Evolutionary conservation across 2,329 filamentous ascomycete genomes (phyloP), one percentile per base, ranked within the genome.

Genomic region (Fusarium sp.): DNA sequence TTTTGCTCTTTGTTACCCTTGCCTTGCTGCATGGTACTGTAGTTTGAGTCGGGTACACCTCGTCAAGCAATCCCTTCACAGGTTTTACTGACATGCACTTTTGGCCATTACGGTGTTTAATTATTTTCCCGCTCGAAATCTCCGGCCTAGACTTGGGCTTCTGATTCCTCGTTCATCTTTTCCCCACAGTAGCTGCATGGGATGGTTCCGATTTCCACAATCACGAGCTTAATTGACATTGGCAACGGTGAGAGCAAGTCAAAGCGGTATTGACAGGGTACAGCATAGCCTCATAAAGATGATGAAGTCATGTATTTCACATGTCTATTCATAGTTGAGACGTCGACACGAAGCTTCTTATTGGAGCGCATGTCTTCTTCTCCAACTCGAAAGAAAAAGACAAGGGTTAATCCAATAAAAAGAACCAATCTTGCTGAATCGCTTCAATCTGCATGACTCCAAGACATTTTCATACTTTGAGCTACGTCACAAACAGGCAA

Each of bases 401-500:
- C 31, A 23, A 25, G 43, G 34, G 19, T 5, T 3, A 14, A 18
- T 14, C 48, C 58, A 62, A 37, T 48, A 2, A 8, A 2, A 21
- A 5, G 18, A 12, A 6, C 3, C 30, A 19, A 14, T 7, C 7
- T 23, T 14, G 12, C 25, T 7, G 25, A 14, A 11, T 37, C 25
- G 25, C 31, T 41, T 41, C 26, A 7, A n/a, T 28, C 16, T 30
- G 25, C 31, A 63, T 44, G 34, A 58, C n/a, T 48, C 58, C 50
- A 46, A 41, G 14, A 41, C 28, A 28, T 21, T 18, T 6, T 26
- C 7, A 39, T 42, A 31, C 18, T 26, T 39, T 14, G 8, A 59
- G 19, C 18, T 23, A 46, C 21, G 21, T 42, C 30, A 65, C n/a
- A 44, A 65, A 59, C 11, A 46, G 59, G 60, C 31, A 65, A 65